Evolutionary conservation across 495 filamentous ascomycete genomes (phyloP).

Genomic region (Podospora appendiculata): DNA sequence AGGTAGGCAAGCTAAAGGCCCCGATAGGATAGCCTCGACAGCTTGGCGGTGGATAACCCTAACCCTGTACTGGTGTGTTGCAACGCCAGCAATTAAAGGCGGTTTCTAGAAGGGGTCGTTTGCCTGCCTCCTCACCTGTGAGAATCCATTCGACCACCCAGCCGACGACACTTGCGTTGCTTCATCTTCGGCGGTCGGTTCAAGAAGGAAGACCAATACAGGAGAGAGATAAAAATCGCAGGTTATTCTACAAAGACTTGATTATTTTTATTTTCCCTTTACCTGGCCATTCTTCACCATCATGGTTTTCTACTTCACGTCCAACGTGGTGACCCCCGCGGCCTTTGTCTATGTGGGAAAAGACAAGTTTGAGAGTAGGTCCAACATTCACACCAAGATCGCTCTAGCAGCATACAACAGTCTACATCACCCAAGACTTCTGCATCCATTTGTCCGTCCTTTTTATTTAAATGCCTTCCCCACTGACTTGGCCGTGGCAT

Average conservation of each 20-base stretch:
- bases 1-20: too few species aligned
- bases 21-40: too few species aligned
- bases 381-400: not conserved
- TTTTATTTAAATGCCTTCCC: not conserved
- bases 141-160: too few species aligned
- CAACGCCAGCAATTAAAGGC: too few species aligned
- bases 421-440: too few species aligned
- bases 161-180: too few species aligned
- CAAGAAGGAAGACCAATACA: too few species aligned
- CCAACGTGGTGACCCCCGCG: constrained; percentile 58
- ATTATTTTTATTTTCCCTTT: not conserved
- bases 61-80: not conserved
- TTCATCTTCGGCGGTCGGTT: too few species aligned
- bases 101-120: too few species aligned
- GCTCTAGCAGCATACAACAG: too few species aligned
- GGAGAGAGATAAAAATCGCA: not conserved
- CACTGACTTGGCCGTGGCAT: not conserved
- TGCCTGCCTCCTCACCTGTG: too few species aligned
- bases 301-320: constrained; percentile 97
- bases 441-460: too few species aligned
- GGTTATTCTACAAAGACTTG: not conserved
- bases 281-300: not conserved
- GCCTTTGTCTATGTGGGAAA: constrained; percentile 95
- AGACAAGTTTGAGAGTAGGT: constrained; percentile 96
- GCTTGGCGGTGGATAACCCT: not conserved